Evolutionary conservation across 2,329 filamentous ascomycete genomes (phyloP), one percentile per base, ranked within the genome.

Genomic region (Ophiostoma himal-ulmi): DNA sequence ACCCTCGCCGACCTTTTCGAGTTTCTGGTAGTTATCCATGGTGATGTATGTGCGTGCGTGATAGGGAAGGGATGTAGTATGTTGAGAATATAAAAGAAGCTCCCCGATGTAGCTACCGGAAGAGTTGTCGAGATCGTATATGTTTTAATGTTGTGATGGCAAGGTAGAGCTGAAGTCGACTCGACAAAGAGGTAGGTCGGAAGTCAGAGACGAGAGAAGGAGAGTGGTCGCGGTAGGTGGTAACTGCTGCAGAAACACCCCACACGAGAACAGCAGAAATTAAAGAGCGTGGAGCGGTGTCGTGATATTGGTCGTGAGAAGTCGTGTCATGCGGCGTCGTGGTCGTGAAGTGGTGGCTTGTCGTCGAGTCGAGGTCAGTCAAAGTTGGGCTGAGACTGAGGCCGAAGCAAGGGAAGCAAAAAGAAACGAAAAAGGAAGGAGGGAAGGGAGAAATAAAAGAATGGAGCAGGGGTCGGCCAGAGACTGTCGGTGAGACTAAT

Each of bases 1-100:
- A 93, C 92, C 92, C 85, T 95, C 92, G 80, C 92, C 92, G 77
- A 95, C 92, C 83, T 95, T 96, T 82, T 96, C 92, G 76, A 96
- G 88, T 82, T 94, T 94, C 82, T 95, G 91, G 81, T 95, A 95
- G 82, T 95, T 94, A 80, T 95, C 92, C 92, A 95, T 95, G 74
- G 44, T 48, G 11, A 48, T 48, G 66, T 7, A 30, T 37, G 54
- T 30, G 26, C 13, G 62, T 65, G 62, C 13, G 62, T 65, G 62
- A 36, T 39, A 39, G 44, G 8, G 6, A 13, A 14, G 8, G 36
- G 22, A 13, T 44, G n/a, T 52, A 26, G 20, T 17, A 26, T 22
- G 7, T n/a, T 7, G 7, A n/a, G 10, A 20, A 37, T 14, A 64
- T 26, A 26, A 57, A 22, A 17, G 17, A 26, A 13, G 44, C 44